These are phyloP conservation scores for Rubia tinctorum DNA, from an alignment of 305 asterid genomes.

Conservation along the genomic window DNA sequence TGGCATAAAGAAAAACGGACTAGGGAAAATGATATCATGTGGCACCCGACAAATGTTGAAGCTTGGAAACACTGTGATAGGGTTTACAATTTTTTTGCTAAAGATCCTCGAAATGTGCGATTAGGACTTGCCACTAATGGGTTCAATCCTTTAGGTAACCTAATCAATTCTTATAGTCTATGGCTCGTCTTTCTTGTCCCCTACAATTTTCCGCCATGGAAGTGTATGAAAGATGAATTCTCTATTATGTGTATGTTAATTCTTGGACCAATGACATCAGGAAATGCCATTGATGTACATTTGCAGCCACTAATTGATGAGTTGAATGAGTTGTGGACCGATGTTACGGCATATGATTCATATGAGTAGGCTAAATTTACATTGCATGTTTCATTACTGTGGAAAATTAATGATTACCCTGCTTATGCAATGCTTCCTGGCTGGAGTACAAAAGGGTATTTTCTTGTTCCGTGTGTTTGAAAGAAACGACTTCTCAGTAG, in stretches of 20 bases:
- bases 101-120: not conserved
- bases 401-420: constrained; percentile 17
- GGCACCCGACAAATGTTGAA: not conserved
- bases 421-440: constrained; percentile 14
- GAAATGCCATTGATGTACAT: constrained; percentile 21
- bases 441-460: constrained; percentile 12
- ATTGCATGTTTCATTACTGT: constrained; percentile 11
- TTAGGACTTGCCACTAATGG: too few species aligned
- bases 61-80: not conserved
- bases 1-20: not conserved
- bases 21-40: not conserved
- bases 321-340: constrained; percentile 12
- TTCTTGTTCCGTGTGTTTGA: constrained; percentile 16
- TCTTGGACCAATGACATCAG: not conserved
- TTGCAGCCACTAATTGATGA: constrained; percentile 18
- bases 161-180: constrained; percentile 15
- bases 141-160: constrained; percentile 4
- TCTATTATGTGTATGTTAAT: constrained; percentile 9
- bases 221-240: constrained; percentile 10
- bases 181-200: constrained; percentile 21
- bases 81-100: not conserved
- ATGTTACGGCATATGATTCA: not conserved
- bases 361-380: not conserved
- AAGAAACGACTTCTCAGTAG: not conserved
- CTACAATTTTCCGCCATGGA: constrained; percentile 22